Evolutionary conservation across 1,284 basidiomycete genomes (phyloP), one percentile per base, ranked within the genome.

Genomic region (Pholiota adiposa): DNA sequence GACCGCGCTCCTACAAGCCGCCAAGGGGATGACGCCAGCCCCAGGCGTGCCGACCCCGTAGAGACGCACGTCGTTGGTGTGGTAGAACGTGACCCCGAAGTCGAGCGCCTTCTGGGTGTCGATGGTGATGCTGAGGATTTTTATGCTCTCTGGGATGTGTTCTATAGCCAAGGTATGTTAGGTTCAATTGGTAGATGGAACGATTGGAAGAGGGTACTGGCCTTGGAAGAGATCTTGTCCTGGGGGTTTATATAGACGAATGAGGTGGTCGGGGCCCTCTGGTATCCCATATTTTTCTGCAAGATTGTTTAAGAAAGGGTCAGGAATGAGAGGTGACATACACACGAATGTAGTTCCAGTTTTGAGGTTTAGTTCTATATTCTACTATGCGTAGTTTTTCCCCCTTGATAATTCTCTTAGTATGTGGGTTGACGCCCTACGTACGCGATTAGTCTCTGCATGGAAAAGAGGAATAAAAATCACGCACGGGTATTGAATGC

Each of bases 31-130:
- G 40, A 62, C 38, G 4, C 63, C 57, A 27, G 65, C 52, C 9
- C 36, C n/a, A 7, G 14, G 36, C 46, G 66, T 65, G 8, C 69
- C 70, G 18, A 65, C 59, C 11, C 67, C 65, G n/a, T 66, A 33
- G 3, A 68, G 43, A 14, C 62, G 36, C 12, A 53, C 51, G 4
- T 63, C 53, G 19, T 44, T 27, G 2, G 67, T 62, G 44, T 60
- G 51, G 49, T 67, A 72, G 55, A 72, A 69, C 54, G 50, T 65
- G 34, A 70, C 68, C 9, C 71, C 71, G 19, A 61, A 34, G 3
- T 21, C 18, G 3, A 65, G 54, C 3, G 71, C 67, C 29, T 58
- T 60, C 25, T 66, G 61, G 0, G 63, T 52, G 54, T 69, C 61
- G 31, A 71, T 56, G 9, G 65, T 60, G 18, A 72, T 59, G 34